Evolutionary conservation across 2,329 filamentous ascomycete species (phyloP).

Genomic region (Cryphonectria japonica): DNA sequence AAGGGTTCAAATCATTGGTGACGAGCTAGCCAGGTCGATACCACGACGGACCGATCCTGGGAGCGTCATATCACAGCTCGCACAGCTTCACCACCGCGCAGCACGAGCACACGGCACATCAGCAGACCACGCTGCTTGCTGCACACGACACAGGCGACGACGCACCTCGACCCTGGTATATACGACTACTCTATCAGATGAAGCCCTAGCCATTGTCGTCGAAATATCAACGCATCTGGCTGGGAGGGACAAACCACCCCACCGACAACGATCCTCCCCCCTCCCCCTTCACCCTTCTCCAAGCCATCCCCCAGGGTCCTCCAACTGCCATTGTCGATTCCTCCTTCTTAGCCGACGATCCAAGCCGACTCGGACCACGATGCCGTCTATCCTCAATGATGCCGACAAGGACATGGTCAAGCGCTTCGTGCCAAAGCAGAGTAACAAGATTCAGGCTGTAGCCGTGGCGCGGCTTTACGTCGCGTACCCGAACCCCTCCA

Average conservation of each 20-base stretch:
- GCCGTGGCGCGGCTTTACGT: constrained; percentile 93
- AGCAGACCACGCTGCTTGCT: background rate
- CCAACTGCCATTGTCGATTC: background rate
- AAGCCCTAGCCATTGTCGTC: background rate
- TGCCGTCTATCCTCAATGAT: constrained; percentile 77
- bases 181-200: constrained; percentile 14
- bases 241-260: background rate
- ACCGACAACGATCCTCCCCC: background rate
- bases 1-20: background rate
- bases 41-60: constrained; percentile 16
- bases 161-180: constrained; percentile 3
- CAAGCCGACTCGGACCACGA: constrained; percentile 39
- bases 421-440: constrained; percentile 87
- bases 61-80: constrained; percentile 19
- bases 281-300: no score
- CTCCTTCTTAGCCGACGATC: constrained; percentile 20
- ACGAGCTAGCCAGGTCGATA: constrained; percentile 10
- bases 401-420: constrained; percentile 97
- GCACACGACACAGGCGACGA: background rate
- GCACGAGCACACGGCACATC: constrained; percentile 24
- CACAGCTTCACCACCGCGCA: constrained; percentile 14
- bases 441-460: constrained; percentile 97
- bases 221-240: constrained; percentile 5
- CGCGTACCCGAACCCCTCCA: constrained; percentile 80
- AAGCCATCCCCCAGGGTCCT: background rate